Evolutionary conservation across 768 basidiomycete genomes (phyloP), one percentile per base, ranked within the genome.

Genomic region (Antrodiella citrinella): DNA sequence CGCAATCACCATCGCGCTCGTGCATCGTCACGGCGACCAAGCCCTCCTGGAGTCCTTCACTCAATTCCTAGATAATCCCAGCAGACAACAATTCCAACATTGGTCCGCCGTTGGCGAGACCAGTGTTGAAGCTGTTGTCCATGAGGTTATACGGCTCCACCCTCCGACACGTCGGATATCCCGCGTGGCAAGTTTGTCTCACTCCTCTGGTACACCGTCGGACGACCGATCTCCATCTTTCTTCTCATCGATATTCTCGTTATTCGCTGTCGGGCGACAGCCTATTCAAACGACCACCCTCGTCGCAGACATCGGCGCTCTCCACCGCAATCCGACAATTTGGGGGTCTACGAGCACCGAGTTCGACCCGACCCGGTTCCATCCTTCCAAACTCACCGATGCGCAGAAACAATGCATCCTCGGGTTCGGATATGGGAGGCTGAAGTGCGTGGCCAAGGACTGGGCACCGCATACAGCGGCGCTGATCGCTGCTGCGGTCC

Each of bases 391-490:
- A n/a, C 49, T 51, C 12, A 55, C 61, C 7, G 22, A 9, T 51
- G 43, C 48, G 40, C 35, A 60, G 13, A 43, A 55, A 52, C 4
- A 44, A 55, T 50, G 58, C 56, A 55, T 73, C 9, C 41, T 66
- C 11, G 66, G 77, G 0, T 84, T 84, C 55, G 81, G 82, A 1
- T 55, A 60, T 45, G 77, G 76, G 1, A 64, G 64, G 10, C 55
- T 81, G 47, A 57, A 64, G n/a, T 81, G 78, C 45, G 66, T 74
- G 5, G 81, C 75, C 0, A 57, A 58, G 15, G 62, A 59, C 3
- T 80, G 79, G 72, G 80, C 76, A 4, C 73, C 77, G 1, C 68
- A 74, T 45, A 75, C 77, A 1, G 75, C 72, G 2, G 80, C 68
- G 0, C 52, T 80, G 1, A 66, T 83, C 23, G 68, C 69, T 3